phyloP scores from a whole-genome alignment of 148 eudicot species.

The Diospyros lotus region DNA sequence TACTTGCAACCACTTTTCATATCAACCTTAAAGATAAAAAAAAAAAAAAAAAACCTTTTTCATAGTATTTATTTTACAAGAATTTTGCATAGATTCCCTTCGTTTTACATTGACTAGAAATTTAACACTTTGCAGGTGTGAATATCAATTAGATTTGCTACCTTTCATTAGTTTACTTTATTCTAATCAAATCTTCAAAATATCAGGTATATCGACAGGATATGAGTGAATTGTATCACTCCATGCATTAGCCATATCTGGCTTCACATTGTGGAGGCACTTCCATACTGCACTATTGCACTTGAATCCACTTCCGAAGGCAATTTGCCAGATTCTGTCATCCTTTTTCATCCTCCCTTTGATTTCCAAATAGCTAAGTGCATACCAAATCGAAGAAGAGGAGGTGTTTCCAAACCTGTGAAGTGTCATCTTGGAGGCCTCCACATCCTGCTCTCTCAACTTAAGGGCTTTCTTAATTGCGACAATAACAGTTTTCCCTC shows the following conservation, averaged over 20 bases:
- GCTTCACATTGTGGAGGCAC: slow-evolving; percentile 1
- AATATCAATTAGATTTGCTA: no score
- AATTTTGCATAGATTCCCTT: no score
- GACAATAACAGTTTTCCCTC: slow-evolving; percentile 39
- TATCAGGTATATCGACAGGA: slow-evolving; percentile 25
- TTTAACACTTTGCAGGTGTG: no score
- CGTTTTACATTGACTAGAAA: no score
- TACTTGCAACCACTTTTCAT: no score
- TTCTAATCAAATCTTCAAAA: no score
- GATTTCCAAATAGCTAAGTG: slow-evolving; percentile 42
- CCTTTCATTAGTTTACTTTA: no score
- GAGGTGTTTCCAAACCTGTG: slow-evolving; percentile 47
- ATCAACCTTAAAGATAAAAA: no score
- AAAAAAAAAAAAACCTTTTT: no score
- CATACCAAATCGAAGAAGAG: slow-evolving; percentile 46
- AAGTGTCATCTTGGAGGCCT: slow-evolving; percentile 41
- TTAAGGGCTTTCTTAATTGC: slow-evolving; percentile 28
- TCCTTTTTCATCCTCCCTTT: slow-evolving; percentile 39
- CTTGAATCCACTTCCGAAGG: slow-evolving; percentile 32
- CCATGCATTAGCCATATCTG: slow-evolving; percentile 23
- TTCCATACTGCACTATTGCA: slow-evolving; percentile 41
- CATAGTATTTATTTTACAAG: no score
- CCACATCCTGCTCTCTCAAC: slow-evolving; percentile 31
- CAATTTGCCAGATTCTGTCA: slow-evolving; percentile 44
- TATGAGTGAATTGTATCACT: slow-evolving; percentile 31